Base-by-base conservation (phyloP, 2,329 filamentous ascomycete species). In the Calonectria pseudoreteaudii region DNA sequence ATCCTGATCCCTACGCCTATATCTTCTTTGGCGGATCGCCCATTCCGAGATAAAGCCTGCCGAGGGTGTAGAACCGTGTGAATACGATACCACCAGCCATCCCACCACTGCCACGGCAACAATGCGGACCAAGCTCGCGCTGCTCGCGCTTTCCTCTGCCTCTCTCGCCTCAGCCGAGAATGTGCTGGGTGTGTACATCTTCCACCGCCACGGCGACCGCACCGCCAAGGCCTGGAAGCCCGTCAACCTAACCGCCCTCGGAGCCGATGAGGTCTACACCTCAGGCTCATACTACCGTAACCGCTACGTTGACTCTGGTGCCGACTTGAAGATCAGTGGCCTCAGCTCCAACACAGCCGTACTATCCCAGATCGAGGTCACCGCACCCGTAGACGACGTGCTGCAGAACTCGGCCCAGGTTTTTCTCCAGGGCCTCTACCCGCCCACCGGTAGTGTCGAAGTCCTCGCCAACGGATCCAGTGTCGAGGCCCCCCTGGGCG, bases 141-240 rank as follows among this genome's bases (percentile, higher is more conserved):
- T 88, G 72, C 77, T 80, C 56, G 72, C 71, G 56, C 71, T 78
- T 52, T 75, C 87, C 74, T 83, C 86, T 52, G 80, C 87, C 64
- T 81, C 85, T 68, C 78, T 86, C 64, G 60, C 81, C 83, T 58
- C 78, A 75, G 86, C 86, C 26, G 94, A 97, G 86, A 94, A 92
- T 0, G 88, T 97, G 34, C 88, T 98, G 20, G 95, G 95, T 67
- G 92, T 93, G 58, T 97, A 96, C 84, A 92, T 98, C 85, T 98
- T 97, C 88, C 92, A 95, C 79, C 94, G 96, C 58, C 96, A 98
- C 86, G 96, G 96, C 72, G 96, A 98, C 84, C 92, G 96, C 70
- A 96, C 95, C 0, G 86, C 94, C 76, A 98, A 98, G 86, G 88
- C 91, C 23, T 91, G 91, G 75, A 88, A 92, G 58, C 93, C 94